phyloP scores from a whole-genome alignment of 345 rosid genomes.

The Luvunga scandens region DNA sequence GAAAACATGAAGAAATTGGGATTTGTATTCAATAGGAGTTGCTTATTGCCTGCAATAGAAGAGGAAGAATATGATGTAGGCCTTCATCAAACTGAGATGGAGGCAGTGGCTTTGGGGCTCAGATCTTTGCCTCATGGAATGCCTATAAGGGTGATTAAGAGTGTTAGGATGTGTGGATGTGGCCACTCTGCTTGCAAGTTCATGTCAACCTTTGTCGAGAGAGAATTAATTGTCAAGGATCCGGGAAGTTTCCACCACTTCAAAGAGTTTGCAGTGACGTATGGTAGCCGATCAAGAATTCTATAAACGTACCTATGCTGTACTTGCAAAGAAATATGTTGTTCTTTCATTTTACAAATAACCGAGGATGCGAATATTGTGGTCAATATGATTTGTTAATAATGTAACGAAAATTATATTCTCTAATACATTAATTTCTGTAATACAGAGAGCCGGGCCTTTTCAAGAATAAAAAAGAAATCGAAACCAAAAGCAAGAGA shows the following conservation, averaged over 20 bases:
- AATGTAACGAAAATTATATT: no score
- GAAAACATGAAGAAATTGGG: conserved; percentile 19
- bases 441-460: background rate
- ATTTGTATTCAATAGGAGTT: conserved; percentile 14
- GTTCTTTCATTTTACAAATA: background rate
- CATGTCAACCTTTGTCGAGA: conserved; percentile 23
- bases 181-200: conserved; percentile 27
- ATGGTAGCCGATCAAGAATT: conserved; percentile 6
- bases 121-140: conserved; percentile 6
- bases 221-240: conserved; percentile 23
- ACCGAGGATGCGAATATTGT: background rate
- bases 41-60: conserved; percentile 15
- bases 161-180: conserved; percentile 22
- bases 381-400: no score
- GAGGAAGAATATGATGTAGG: conserved; percentile 21
- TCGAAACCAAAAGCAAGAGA: no score
- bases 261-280: conserved; percentile 18
- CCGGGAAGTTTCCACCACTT: conserved; percentile 25
- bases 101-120: conserved; percentile 26
- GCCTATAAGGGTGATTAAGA: conserved; percentile 23
- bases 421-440: no score
- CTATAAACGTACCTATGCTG: background rate
- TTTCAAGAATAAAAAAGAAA: background rate
- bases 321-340: no score
- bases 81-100: conserved; percentile 23